phyloP scores from a whole-genome alignment of 2,329 filamentous ascomycete genomes.

The Gaeumannomyces sp. region DNA sequence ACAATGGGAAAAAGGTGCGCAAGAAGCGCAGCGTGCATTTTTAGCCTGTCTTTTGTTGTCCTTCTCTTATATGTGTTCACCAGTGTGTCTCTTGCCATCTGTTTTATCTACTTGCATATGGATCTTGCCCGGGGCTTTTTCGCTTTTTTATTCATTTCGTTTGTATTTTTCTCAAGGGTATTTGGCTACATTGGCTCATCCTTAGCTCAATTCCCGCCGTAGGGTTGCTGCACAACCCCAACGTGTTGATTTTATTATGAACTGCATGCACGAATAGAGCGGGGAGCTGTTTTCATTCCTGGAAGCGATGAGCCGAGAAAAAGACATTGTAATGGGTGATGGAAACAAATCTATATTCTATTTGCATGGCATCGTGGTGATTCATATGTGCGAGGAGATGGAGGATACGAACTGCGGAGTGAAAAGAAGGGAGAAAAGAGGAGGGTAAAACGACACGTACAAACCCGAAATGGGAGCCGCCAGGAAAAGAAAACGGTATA shows the following conservation, averaged over 20 bases:
- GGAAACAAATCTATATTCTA: neutral
- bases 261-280: no score
- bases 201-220: no score
- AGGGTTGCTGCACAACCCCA: no score
- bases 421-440: slow-evolving; percentile 3
- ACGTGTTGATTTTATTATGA: no score
- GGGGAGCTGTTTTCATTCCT: no score
- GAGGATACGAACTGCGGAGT: neutral
- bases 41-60: slow-evolving; percentile 12
- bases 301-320: no score
- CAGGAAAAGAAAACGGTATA: neutral
- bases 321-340: no score
- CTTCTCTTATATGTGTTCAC: neutral
- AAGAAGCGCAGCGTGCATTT: slow-evolving; percentile 31
- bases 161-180: no score
- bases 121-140: neutral
- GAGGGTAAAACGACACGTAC: neutral
- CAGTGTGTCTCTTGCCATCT: neutral
- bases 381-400: neutral
- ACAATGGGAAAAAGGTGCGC: slow-evolving; percentile 22
- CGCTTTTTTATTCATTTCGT: no score
- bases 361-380: neutral
- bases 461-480: neutral
- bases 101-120: neutral
- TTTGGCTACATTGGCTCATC: no score